phyloP scores from a whole-genome alignment of 2,329 filamentous ascomycete species.

The Peltaster fructicola region DNA sequence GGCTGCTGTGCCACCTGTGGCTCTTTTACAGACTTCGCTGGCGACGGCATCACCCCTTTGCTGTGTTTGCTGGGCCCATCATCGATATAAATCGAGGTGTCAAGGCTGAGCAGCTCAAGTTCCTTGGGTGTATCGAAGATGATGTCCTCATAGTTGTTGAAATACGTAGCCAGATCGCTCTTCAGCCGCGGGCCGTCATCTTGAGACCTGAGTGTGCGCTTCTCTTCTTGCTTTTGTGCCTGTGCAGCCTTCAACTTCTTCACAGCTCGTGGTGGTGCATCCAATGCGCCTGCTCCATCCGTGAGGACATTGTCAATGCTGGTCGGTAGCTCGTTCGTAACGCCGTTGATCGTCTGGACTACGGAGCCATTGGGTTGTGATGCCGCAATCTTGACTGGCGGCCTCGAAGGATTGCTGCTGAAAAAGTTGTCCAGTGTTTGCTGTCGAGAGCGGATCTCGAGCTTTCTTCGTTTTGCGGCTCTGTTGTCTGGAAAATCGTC shows the following conservation, averaged over 20 bases:
- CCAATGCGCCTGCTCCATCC: slow-evolving; percentile 1
- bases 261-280: slow-evolving; percentile 8
- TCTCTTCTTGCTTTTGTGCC: slow-evolving; percentile 32
- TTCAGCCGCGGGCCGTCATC: slow-evolving; percentile 68
- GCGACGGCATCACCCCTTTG: no score
- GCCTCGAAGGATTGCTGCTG: slow-evolving; percentile 14
- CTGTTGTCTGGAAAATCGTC: slow-evolving; percentile 8
- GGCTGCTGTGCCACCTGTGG: slow-evolving; percentile 2
- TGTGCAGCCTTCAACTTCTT: slow-evolving; percentile 8
- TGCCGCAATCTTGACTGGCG: slow-evolving; percentile 26
- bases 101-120: slow-evolving; percentile 33
- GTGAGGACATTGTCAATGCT: slow-evolving; percentile 15
- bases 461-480: slow-evolving; percentile 12
- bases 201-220: slow-evolving; percentile 67
- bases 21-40: neutral
- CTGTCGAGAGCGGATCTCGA: slow-evolving; percentile 10
- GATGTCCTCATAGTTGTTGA: slow-evolving; percentile 85
- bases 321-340: slow-evolving; percentile 18
- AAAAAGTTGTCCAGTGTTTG: slow-evolving; percentile 9
- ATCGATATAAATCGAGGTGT: slow-evolving; percentile 14
- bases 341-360: slow-evolving; percentile 26
- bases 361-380: slow-evolving; percentile 26
- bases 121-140: slow-evolving; percentile 56
- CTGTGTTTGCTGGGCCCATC: slow-evolving; percentile 10
- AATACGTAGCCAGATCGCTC: slow-evolving; percentile 80